Conservation (phyloP, 306 rosid genomes). For the Lupinus albus region DNA sequence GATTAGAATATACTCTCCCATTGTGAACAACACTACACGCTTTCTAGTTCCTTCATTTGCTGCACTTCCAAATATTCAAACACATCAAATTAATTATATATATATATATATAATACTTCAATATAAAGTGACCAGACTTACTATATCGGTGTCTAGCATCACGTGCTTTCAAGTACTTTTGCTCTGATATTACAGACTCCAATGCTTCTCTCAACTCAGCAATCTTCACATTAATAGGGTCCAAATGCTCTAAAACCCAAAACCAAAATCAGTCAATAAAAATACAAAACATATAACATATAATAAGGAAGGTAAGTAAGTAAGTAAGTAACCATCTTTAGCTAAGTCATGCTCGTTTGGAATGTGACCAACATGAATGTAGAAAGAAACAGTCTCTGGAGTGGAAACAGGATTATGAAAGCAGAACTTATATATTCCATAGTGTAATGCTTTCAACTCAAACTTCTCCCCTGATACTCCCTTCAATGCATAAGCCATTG, state of each 20-base stretch:
- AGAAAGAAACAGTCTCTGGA: slow-evolving; percentile 86
- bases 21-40: slow-evolving; percentile 49
- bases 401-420: slow-evolving; percentile 74
- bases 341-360: slow-evolving; percentile 80
- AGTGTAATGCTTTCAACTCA: slow-evolving; percentile 73
- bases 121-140: too few relatives aligned
- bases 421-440: slow-evolving; percentile 75
- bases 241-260: slow-evolving; percentile 68
- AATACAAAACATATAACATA: not conserved
- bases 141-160: slow-evolving; percentile 86
- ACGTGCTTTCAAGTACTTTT: slow-evolving; percentile 86
- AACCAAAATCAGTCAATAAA: slow-evolving; percentile 16
- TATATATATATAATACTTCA: too few relatives aligned
- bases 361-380: slow-evolving; percentile 91
- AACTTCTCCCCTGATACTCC: slow-evolving; percentile 91
- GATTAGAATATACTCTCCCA: slow-evolving; percentile 45
- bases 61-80: slow-evolving; percentile 27
- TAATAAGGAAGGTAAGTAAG: too few relatives aligned
- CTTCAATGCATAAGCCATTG: slow-evolving; percentile 52
- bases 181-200: slow-evolving; percentile 78
- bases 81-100: too few relatives aligned
- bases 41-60: slow-evolving; percentile 57
- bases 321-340: slow-evolving; percentile 66
- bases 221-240: slow-evolving; percentile 87
- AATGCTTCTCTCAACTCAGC: slow-evolving; percentile 89